Base-by-base conservation (phyloP, 768 basidiomycete species). In the Tephrocybe sp. region DNA sequence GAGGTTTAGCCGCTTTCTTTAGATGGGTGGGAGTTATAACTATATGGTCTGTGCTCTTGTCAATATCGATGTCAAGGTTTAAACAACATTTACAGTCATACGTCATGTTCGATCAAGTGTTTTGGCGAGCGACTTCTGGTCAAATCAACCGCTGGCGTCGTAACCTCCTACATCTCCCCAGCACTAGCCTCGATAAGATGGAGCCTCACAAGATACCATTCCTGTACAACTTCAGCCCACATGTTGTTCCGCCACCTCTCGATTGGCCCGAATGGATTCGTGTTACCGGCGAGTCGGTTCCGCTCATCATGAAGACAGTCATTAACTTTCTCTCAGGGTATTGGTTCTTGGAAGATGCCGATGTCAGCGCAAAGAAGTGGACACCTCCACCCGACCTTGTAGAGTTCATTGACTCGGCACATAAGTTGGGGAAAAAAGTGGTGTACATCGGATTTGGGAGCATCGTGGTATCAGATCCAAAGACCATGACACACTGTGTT, bases 201-300 rank as follows among this genome's bases (percentile, higher is more conserved):
- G 93, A 97, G 64, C 91, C 91, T 30, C 94, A 98, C 72, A 97
- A 95, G 72, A 91, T 96, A 44, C 96, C 96, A 2, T 99, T 98
- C 74, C 68, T 99, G 25, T 99, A 99, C 70, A 98, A 98, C 68
- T 98, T 98, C 65, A 95, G 92, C 62, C 91, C 94, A 1, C 76
- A 81, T 25, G 78, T 93, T 40, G 92, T 98, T 12, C 94, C 95
- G 6, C 92, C 88, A 23, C 96, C 96, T 3, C 71, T 98, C 49
- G 96, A 99, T 67, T 99, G 97, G 97, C 93, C 94, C 3, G 96
- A 99, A 68, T 98, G 95, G 93, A 98, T 98, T 56, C 87, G 90
- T 36, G 83, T 95, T 1, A 93, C 93, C 55, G 92, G 91, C 89
- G 59, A 51, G 63, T 57, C 17, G 10, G 24, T 36, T 10, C 15